Base-by-base conservation (phyloP, 805 yeast genomes). In the Torulaspora maleeae region DNA sequence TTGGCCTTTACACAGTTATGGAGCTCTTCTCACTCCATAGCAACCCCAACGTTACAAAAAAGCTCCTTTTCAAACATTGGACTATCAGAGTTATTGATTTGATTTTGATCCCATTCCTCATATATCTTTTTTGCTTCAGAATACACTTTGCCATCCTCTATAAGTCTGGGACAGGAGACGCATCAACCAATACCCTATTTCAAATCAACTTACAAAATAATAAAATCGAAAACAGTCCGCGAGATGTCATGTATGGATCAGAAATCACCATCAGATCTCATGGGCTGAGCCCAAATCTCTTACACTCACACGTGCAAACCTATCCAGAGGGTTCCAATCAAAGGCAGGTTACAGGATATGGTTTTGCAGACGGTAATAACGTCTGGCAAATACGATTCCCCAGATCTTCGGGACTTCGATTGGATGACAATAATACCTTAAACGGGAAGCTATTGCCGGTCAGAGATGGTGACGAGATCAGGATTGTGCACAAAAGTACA, bases 111-210 rank as follows among this genome's bases (percentile, higher is more conserved):
- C 99, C 99, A 2, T 59, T 81, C 24, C 25, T 73, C 25, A 78
- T 91, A 19, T 93, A 87, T 59, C 61, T 86, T 59, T 57, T 75
- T 27, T 78, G 83, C 58, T 93, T 93, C 75, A 84, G 82, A 60
- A 70, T 86, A 34, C 99, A 93, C 64, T 93, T 93, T 56, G 58
- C 75, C 15, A 69, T 89, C 30, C 75, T 93, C 46, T 79, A 76
- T 58, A 81, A 80, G 56, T 77, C 95, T 1, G 99, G 99, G 15
- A 81, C 96, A 0, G 99, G 98, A 34, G 96, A 91, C 64, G 85
- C 95, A 2, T 82, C 93, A 42, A 86, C 93, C 70, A 82, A 93
- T 13, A 82, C 97, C 0, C 73, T 91, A 42, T 82, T 93, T 68
- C 99, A 93, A 67, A 90, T 91, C 8, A 86, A 91, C 48, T 71